These are phyloP conservation scores for Pontederia crassipes DNA, from an alignment of 176 grass and related monocot genomes.

Conservation along the genomic window DNA sequence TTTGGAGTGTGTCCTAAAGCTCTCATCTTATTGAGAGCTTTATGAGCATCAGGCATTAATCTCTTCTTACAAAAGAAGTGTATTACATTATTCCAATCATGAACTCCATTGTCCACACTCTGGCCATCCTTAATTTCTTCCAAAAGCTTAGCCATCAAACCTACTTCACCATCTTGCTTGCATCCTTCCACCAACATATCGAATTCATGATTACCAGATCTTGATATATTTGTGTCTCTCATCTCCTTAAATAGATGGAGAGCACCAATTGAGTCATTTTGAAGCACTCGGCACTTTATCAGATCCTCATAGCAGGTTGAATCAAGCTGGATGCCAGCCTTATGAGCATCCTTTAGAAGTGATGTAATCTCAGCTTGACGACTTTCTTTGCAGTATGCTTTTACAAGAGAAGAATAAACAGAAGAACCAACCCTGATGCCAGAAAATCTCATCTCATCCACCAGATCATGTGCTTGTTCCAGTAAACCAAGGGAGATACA, in stretches of 20 bases:
- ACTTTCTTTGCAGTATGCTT: constrained; percentile 63
- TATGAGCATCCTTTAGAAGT: constrained; percentile 62
- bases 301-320: constrained; percentile 50
- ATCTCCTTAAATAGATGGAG: constrained; percentile 51
- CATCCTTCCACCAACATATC: constrained; percentile 26
- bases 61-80: constrained; percentile 95
- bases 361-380: constrained; percentile 43
- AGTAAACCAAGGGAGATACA: constrained; percentile 69
- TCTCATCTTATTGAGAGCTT: constrained; percentile 74
- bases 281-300: constrained; percentile 45
- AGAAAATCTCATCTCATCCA: constrained; percentile 89
- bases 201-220: constrained; percentile 36
- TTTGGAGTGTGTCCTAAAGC: constrained; percentile 67
- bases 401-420: constrained; percentile 65
- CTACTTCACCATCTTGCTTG: constrained; percentile 25
- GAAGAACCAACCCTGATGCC: constrained; percentile 68
- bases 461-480: constrained; percentile 81
- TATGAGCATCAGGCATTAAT: constrained; percentile 82
- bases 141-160: constrained; percentile 53
- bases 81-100: constrained; percentile 90
- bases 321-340: constrained; percentile 68
- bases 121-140: constrained; percentile 62
- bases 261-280: constrained; percentile 42
- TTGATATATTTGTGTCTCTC: constrained; percentile 48
- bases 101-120: constrained; percentile 42